These are phyloP conservation scores for Blastocrithidia nonstop DNA, from an alignment of 208 protist genomes.

Conservation along the genomic window DNA sequence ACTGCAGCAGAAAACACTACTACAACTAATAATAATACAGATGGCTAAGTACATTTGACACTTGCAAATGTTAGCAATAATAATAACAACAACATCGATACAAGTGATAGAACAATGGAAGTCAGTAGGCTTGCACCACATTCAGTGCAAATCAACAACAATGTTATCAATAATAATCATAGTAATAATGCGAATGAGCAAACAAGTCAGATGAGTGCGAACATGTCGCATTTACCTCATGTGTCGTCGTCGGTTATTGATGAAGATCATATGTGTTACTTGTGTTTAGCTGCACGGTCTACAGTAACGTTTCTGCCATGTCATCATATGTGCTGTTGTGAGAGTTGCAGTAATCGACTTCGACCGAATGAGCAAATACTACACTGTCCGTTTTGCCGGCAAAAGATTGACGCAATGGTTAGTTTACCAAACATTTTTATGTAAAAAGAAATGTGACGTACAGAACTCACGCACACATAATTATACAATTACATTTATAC, in stretches of 20 bases:
- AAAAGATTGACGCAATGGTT: constrained; percentile 30
- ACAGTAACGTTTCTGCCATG: constrained; percentile 37
- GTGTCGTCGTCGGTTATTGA: constrained; percentile 8
- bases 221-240: no score
- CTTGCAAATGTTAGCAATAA: no score
- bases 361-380: constrained; percentile 12
- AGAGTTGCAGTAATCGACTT: constrained; percentile 21
- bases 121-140: no score
- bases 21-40: no score
- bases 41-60: no score
- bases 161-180: no score
- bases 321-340: constrained; percentile 40
- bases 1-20: no score
- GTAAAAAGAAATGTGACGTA: not conserved
- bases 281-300: constrained; percentile 17
- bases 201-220: no score
- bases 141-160: no score
- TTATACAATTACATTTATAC: not conserved
- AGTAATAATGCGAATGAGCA: no score
- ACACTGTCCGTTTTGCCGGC: constrained; percentile 31
- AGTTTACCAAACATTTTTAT: constrained; percentile 9
- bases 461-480: not conserved
- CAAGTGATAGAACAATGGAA: no score
- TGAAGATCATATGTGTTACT: constrained; percentile 21
- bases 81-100: no score